Base-by-base conservation (phyloP, 495 filamentous ascomycete genomes). In the Penicillium bialowiezense region DNA sequence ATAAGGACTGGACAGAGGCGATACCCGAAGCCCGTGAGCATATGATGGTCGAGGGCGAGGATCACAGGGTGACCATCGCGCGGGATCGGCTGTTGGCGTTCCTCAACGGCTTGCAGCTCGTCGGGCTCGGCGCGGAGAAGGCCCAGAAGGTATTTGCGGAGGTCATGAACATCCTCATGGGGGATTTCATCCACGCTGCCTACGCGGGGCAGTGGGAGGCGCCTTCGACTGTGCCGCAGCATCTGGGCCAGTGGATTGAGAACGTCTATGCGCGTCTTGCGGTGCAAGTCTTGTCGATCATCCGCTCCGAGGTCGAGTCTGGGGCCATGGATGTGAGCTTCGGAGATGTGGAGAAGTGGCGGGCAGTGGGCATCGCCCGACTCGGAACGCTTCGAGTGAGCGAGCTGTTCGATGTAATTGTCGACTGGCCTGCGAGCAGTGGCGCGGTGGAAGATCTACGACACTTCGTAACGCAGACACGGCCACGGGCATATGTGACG, bases 391-490 rank as follows among this genome's bases (percentile, higher is more conserved):
- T 93, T 19, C 84, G 92, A 24, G 89, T 87, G 9, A 74, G 81
- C 2, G 89, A 95, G 59, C 72, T 98, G 5, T 98, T 97, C 54
- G 86, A 95, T 52, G 88, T 95, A 43, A 83, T 95, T 36, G 78
- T 91, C 29, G 81, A 84, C 18, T 97, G 93, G 93, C 88, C 90
- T 21, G 67, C 66, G 7, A 90, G 85, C 51, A 77, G 77, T 24
- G 89, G 88, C n/a, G 91, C 88, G 4, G 82, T 97, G 38, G 82
- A 92, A 44, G 93, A 97, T 65, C 59, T 88, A 38, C 85, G 84
- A 51, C 74, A 71, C 43, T 81, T 83, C 58, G 63, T 83, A 63
- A 68, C 81, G 63, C 59, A 80, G 65, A 55, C 86, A 64, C 52
- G 70, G 65, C 59, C 86, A 65, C 73, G 84, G 48, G 56, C 55